Percentiles rank a stretch among this genome's conserved stretches.
These are phyloP conservation scores for Tuber microsphaerosporum DNA, from an alignment of 495 filamentous ascomycete genomes.

Conservation along the genomic window DNA sequence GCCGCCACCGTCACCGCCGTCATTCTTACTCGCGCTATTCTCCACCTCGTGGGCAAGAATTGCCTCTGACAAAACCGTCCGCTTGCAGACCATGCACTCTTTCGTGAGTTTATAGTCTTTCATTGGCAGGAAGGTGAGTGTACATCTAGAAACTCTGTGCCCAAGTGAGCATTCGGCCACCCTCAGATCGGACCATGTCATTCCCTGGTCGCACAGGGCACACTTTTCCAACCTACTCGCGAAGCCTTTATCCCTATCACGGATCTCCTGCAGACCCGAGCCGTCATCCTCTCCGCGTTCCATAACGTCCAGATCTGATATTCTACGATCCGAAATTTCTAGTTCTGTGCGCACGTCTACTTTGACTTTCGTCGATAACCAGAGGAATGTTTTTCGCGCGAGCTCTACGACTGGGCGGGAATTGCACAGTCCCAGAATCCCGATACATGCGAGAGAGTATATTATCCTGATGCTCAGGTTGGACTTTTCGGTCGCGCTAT, in stretches of 20 bases:
- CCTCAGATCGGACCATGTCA: conserved; percentile 39
- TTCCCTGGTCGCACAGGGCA: conserved; percentile 33
- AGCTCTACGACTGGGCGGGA: conserved; percentile 29
- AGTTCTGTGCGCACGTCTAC: conserved; percentile 23
- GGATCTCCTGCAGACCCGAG: conserved; percentile 33
- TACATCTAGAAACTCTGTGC: conserved; percentile 40
- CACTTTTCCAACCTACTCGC: conserved; percentile 38
- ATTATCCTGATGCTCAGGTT: conserved; percentile 36
- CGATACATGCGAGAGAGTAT: conserved; percentile 40
- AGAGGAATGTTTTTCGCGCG: conserved; percentile 31
- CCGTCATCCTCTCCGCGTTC: conserved; percentile 35
- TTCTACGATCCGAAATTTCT: conserved; percentile 32
- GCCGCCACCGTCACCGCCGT: neutral
- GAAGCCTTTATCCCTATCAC: conserved; percentile 35
- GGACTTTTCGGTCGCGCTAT: conserved; percentile 24
- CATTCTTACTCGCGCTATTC: neutral
- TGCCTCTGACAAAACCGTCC: conserved; percentile 37
- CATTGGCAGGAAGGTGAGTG: conserved; percentile 40
- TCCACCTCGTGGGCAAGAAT: conserved; percentile 21
- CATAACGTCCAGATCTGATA: conserved; percentile 35
- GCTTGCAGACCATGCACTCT: conserved; percentile 38
- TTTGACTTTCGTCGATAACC: conserved; percentile 27
- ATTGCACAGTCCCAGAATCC: conserved; percentile 38
- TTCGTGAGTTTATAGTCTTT: conserved; percentile 36
- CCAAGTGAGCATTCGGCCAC: conserved; percentile 39